A percentile compares a stretch with the other conserved stretches of the same genome.
Evolutionary conservation across 2,329 filamentous ascomycete genomes (phyloP).

Genomic region (Fusarium cyanostomum): DNA sequence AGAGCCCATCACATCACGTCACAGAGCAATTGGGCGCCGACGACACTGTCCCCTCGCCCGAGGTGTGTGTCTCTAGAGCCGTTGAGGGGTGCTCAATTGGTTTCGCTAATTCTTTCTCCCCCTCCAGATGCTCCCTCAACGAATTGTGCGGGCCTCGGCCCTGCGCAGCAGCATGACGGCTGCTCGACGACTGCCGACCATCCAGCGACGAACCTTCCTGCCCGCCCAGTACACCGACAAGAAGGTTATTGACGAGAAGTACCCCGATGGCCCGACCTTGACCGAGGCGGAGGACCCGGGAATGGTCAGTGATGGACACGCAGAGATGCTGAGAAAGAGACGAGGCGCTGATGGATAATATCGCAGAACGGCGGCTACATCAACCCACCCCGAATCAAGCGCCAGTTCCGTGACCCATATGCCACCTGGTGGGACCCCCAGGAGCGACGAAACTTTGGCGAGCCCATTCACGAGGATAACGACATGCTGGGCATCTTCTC

Average conservation of each 20-base stretch:
- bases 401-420: slow-evolving; percentile 91
- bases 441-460: slow-evolving; percentile 95
- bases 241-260: slow-evolving; percentile 62
- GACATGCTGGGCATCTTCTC: slow-evolving; percentile 92
- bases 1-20: slow-evolving; percentile 44
- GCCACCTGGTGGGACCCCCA: slow-evolving; percentile 98
- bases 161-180: slow-evolving; percentile 56
- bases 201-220: slow-evolving; percentile 67
- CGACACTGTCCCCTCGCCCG: slow-evolving; percentile 45
- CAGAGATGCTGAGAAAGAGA: slow-evolving; percentile 8
- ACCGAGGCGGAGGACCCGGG: slow-evolving; percentile 71
- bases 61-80: slow-evolving; percentile 38
- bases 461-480: slow-evolving; percentile 96
- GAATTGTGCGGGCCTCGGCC: slow-evolving; percentile 62
- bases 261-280: slow-evolving; percentile 57
- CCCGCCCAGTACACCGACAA: slow-evolving; percentile 59
- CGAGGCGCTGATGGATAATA: slow-evolving; percentile 39
- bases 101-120: slow-evolving; percentile 15
- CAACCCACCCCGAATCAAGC: slow-evolving; percentile 82
- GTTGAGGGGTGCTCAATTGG: slow-evolving; percentile 13
- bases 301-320: slow-evolving; percentile 61
- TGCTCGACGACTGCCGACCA: slow-evolving; percentile 60
- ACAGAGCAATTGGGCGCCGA: slow-evolving; percentile 51
- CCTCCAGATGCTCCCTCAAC: slow-evolving; percentile 68
- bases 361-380: slow-evolving; percentile 83